Base-by-base conservation (phyloP, 768 basidiomycete species). In the Tephrocybe sp. region DNA sequence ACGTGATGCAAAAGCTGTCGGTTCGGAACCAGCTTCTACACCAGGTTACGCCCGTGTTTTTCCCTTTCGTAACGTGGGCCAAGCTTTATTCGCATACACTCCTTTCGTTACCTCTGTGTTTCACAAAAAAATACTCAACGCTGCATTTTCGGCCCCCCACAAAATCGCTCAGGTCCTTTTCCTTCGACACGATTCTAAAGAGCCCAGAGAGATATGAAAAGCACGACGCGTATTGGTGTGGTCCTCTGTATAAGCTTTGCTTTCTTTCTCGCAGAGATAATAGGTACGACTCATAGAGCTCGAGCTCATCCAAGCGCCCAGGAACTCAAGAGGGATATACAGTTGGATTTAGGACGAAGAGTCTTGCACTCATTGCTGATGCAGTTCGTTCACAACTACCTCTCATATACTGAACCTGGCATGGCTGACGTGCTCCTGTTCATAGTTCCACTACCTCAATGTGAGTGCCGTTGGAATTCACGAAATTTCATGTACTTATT, bases 301-400 rank as follows among this genome's bases (percentile, higher is more conserved):
- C 22, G n/a, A 41, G 33, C 41, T 22, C 12, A 10, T 17, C 14
- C 12, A 34, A 4, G 8, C 22, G 48, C 19, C 33, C 34, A 40
- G 48, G 14, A 30, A 31, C 20, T 44, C 1, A 47, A 10, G 19
- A 34, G 45, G 14, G 31, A 2, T 7, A 23, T 40, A n/a, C 20
- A 62, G 80, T 80, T 63, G 80, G 79, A 10, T 78, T 82, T 60
- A 73, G 71, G 39, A 82, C 80, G 0, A 77, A 72, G 59, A 78
- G 78, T 66, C 62, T 80, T 13, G 80, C 79, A 31, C 65, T 82
- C 45, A 77, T 80, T 62, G 80, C 78, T 52, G 79, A 82, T 63
- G 79, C 79, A 33, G 78, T 80, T 39, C 55, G 78, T 72, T 32
- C 17, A 35, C 13, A 13, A 11, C 31, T 9, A 40, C 17, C 14